Percentiles rank a stretch among this genome's conserved stretches.
phyloP scores from a whole-genome alignment of 371 early-diverging fungal genomes.

The Mortierella sp. region DNA sequence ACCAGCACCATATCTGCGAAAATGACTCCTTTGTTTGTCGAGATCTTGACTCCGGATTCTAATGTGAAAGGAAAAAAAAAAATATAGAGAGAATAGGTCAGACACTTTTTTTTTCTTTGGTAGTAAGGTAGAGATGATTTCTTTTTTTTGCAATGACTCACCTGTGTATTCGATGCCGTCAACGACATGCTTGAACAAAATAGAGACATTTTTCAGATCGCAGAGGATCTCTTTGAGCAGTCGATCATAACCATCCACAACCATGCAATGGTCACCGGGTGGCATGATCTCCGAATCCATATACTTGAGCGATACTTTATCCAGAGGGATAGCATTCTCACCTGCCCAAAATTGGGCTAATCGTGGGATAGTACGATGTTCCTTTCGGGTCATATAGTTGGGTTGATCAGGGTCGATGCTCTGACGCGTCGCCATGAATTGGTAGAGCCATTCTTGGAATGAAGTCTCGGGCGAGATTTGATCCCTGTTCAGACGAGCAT shows the following conservation, averaged over 20 bases:
- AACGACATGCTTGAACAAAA: constrained; percentile 46
- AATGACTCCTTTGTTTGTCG: constrained; percentile 39
- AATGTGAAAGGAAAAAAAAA: constrained; percentile 7
- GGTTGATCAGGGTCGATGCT: constrained; percentile 15
- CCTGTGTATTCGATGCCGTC: constrained; percentile 48
- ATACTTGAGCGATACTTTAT: constrained; percentile 53
- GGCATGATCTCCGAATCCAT: constrained; percentile 50
- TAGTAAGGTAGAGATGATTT: background rate
- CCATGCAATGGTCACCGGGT: constrained; percentile 52
- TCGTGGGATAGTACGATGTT: constrained; percentile 29
- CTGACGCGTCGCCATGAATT: constrained; percentile 39
- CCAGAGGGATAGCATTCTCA: constrained; percentile 47
- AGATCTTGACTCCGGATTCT: constrained; percentile 42
- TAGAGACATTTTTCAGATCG: constrained; percentile 32
- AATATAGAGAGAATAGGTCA: background rate
- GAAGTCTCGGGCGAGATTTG: constrained; percentile 30
- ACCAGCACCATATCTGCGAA: constrained; percentile 51
- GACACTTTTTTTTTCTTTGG: constrained; percentile 7
- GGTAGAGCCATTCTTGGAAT: constrained; percentile 39
- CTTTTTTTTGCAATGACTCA: constrained; percentile 27
- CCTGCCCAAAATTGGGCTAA: constrained; percentile 49
- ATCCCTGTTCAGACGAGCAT: constrained; percentile 31
- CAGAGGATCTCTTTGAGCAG: constrained; percentile 34
- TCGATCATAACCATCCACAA: constrained; percentile 48
- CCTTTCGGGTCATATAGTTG: constrained; percentile 41